Percentiles rank a stretch among this genome's conserved stretches.
These are phyloP conservation scores for Mycena alexandri DNA, from an alignment of 768 basidiomycete species.

Conservation along the genomic window DNA sequence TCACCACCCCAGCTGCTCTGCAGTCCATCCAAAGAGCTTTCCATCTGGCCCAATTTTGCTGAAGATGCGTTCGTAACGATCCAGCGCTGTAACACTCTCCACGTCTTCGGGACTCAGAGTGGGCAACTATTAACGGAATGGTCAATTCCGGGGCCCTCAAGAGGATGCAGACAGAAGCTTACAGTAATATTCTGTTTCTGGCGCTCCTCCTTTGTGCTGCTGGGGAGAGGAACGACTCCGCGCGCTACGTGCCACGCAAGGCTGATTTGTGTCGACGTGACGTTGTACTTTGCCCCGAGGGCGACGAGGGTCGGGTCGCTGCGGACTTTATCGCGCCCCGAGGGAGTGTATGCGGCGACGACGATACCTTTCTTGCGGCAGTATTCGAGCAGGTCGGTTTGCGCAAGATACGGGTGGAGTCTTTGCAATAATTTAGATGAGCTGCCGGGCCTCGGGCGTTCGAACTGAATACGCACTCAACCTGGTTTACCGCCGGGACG, in stretches of 20 bases:
- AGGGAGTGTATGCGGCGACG: constrained; percentile 64
- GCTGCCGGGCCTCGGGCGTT: too few relatives aligned
- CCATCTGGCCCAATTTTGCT: constrained; percentile 4
- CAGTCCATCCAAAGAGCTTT: constrained; percentile 19
- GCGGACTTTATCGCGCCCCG: constrained; percentile 58
- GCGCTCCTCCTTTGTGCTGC: constrained; percentile 59
- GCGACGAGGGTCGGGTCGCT: constrained; percentile 58
- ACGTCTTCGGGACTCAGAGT: constrained; percentile 18
- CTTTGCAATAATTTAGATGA: constrained; percentile 39
- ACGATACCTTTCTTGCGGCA: constrained; percentile 63
- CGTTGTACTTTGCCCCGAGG: constrained; percentile 63
- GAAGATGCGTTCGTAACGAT: constrained; percentile 10
- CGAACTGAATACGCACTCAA: constrained; percentile 50
- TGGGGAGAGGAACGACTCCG: constrained; percentile 61
- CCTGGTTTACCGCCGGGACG: constrained; percentile 62
- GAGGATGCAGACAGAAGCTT: background rate
- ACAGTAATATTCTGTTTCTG: constrained; percentile 62
- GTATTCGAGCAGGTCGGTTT: constrained; percentile 61
- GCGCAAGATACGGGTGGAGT: constrained; percentile 63
- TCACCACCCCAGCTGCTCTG: constrained; percentile 25
- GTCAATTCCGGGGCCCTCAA: background rate
- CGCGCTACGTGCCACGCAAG: constrained; percentile 66
- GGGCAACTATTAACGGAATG: background rate
- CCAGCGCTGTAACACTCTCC: constrained; percentile 16
- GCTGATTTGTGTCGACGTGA: constrained; percentile 59